phyloP scores from a whole-genome alignment of 2,329 filamentous ascomycete species.

The Cercospora berteroae region DNA sequence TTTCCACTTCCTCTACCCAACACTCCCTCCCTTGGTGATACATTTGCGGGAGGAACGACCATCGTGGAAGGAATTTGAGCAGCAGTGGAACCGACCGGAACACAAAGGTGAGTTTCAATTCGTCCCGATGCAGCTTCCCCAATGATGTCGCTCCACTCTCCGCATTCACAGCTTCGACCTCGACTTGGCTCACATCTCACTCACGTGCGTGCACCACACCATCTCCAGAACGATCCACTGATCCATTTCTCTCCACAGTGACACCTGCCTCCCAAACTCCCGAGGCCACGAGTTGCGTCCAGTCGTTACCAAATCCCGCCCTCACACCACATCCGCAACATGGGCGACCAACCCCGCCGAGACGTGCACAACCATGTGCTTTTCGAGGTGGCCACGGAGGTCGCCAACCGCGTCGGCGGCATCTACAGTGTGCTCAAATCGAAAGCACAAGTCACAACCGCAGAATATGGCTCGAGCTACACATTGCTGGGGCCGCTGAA shows the following conservation, averaged over 20 bases:
- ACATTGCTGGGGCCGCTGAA: constrained; percentile 94
- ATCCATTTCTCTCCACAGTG: constrained; percentile 1
- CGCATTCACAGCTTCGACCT: not conserved
- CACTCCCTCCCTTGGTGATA: not conserved
- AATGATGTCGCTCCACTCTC: not conserved
- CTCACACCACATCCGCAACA: constrained; percentile 23
- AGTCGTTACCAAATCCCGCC: constrained; percentile 9
- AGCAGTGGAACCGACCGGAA: not conserved
- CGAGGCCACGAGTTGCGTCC: not conserved
- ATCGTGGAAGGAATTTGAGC: not conserved
- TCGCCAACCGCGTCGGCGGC: constrained; percentile 95
- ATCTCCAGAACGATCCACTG: not conserved
- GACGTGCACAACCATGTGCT: constrained; percentile 95
- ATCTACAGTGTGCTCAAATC: constrained; percentile 99
- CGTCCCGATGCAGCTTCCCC: not conserved
- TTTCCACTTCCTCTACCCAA: not conserved
- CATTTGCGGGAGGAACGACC: not conserved
- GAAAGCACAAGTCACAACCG: constrained; percentile 94
- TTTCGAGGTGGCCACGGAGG: constrained; percentile 95
- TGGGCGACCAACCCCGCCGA: constrained; percentile 44
- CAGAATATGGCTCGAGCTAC: constrained; percentile 97
- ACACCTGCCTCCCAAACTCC: not conserved
- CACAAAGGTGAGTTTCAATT: not conserved
- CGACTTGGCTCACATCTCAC: not conserved
- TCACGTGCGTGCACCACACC: not conserved